Evolutionary conservation across 345 rosid genomes (phyloP), one percentile per base, ranked within the genome.

Genomic region (Boechera stricta): DNA sequence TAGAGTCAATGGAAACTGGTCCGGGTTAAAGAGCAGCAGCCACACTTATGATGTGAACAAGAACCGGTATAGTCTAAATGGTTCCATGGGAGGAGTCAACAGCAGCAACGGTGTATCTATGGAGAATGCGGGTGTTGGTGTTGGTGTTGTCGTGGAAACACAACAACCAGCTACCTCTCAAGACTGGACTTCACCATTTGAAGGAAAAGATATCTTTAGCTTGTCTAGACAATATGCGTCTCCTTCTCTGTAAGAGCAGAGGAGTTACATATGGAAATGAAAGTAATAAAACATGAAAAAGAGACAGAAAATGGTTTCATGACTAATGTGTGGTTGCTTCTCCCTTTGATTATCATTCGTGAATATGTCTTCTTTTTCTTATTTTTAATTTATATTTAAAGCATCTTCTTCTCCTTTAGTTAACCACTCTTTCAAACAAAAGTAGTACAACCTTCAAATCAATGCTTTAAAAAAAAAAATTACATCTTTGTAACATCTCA

Each of bases 111-210:
- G 85, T 62, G 72, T 74, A 18, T 42, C 84, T 5, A 55, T 83
- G 63, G 86, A 79, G 73, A 87, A 87, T 32, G 80, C 59, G 1
- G 82, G 76, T 24, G 81, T 70, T 56, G 72, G 76, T 24, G 81
- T 70, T 56, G 72, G 71, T 44, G 71, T 73, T 7, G 69, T 28
- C 13, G 69, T 73, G 0, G 93, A 89, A 74, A 61, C 87, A 49
- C 65, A 86, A 54, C 68, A 87, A 28, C 64, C 86, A 7, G 76
- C 85, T 1, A 82, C 82, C 24, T 81, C 90, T 7, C 86, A 75
- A 12, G 98, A 91, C 21, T 93, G 98, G 98, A 87, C 90, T 4
- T 93, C 98, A 3, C 98, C 98, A 5, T 93, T 93, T 73, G 97
- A 86, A 81, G 98, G 90, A 79, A 84, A 85, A 60, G 98, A 93